Conservation (phyloP, 2,329 filamentous ascomycete species). For the Cercospora nicotianae region DNA sequence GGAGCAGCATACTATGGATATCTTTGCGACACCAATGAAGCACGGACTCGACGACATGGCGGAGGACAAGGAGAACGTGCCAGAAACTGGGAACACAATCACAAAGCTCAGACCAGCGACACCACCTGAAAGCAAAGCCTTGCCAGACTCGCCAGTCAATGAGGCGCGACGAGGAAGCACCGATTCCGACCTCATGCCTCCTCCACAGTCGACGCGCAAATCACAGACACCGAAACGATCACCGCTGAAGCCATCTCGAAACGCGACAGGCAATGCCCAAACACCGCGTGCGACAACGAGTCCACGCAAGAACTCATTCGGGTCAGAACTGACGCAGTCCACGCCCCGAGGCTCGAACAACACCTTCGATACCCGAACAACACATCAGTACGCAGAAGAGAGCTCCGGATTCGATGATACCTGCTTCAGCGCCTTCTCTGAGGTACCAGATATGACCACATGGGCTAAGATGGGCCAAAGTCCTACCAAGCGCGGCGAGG, state of each 20-base stretch:
- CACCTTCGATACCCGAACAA: constrained; percentile 10
- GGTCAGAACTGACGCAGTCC: constrained; percentile 17
- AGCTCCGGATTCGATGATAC: constrained; percentile 59
- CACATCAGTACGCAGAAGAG: constrained; percentile 13
- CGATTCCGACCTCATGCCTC: constrained; percentile 37
- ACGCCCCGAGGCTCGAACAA: constrained; percentile 2
- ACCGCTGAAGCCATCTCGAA: constrained; percentile 30
- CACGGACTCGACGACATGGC: constrained; percentile 13
- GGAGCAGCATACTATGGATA: constrained; percentile 25
- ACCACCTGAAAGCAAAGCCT: constrained; percentile 29
- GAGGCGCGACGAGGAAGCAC: constrained; percentile 28
- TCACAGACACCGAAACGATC: constrained; percentile 30
- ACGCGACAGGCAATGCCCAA: constrained; percentile 30
- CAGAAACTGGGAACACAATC: constrained; percentile 18
- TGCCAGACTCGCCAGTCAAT: constrained; percentile 14
- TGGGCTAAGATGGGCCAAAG: constrained; percentile 70
- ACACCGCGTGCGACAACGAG: constrained; percentile 29
- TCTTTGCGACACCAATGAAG: constrained; percentile 23
- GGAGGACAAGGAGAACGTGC: constrained; percentile 39
- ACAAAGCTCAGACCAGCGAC: constrained; percentile 30
- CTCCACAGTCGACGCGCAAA: constrained; percentile 33
- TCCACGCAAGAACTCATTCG: constrained; percentile 26
- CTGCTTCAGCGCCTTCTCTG: constrained; percentile 84
- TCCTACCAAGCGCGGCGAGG: constrained; percentile 42
- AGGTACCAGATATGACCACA: constrained; percentile 81